A percentile compares a stretch with the other conserved stretches of the same genome.
Conservation (phyloP, 345 rosid genomes). For the Eucalyptus paniculata region DNA sequence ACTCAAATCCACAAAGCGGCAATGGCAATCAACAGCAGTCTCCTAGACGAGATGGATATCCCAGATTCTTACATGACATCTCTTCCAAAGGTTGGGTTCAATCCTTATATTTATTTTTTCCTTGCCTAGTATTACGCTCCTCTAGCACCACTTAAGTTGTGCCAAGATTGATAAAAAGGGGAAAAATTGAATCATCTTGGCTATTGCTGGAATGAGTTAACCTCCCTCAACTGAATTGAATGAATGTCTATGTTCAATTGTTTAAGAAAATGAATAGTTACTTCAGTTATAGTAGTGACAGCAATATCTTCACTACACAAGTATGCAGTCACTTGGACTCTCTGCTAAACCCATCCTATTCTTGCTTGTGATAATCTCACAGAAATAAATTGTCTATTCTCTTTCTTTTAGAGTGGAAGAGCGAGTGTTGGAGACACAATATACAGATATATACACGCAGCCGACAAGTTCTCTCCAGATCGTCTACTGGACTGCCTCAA, state of each 20-base stretch:
- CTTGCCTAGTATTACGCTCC: background rate
- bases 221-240: background rate
- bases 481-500: background rate
- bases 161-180: background rate
- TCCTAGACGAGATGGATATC: constrained; percentile 51
- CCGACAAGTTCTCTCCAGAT: background rate
- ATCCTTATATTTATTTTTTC: background rate
- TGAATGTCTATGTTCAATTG: background rate
- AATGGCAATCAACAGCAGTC: constrained; percentile 37
- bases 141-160: background rate
- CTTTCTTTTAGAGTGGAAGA: background rate
- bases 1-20: constrained; percentile 52
- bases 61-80: constrained; percentile 33
- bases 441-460: background rate
- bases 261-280: background rate
- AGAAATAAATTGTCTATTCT: background rate
- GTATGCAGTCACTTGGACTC: background rate
- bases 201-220: background rate
- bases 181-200: background rate
- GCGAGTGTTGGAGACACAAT: background rate
- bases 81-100: constrained; percentile 37
- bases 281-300: background rate
- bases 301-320: background rate
- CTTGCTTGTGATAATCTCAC: background rate
- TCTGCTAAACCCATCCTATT: background rate